A percentile compares a stretch with the other conserved stretches of the same genome.
phyloP scores from a whole-genome alignment of 2,329 filamentous ascomycete species.

The Beauveria brongniartii region DNA sequence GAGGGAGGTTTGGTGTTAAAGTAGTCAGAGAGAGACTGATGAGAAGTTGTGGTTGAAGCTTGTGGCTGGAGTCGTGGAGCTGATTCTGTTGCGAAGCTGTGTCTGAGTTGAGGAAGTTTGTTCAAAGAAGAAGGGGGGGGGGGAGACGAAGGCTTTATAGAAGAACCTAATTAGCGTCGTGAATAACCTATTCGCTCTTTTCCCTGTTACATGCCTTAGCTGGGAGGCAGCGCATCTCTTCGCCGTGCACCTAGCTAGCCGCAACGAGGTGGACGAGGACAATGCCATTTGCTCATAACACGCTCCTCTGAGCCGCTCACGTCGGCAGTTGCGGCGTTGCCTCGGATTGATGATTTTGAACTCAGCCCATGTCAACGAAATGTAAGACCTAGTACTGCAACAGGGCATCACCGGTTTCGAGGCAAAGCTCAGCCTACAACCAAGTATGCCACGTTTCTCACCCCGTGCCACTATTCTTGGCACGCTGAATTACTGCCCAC shows the following conservation, averaged over 20 bases:
- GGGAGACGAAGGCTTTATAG: not conserved
- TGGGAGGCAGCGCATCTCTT: not conserved
- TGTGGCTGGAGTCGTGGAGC: not conserved
- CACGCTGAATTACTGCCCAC: not conserved
- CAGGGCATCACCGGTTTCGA: not conserved
- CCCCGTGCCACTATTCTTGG: not conserved
- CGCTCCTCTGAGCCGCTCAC: not conserved
- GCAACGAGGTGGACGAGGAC: not conserved
- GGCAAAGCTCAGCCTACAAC: not conserved
- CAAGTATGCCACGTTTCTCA: not conserved
- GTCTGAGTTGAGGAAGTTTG: not conserved
- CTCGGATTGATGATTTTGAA: not conserved
- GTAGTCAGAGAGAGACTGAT: not conserved
- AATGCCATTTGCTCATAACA: not conserved
- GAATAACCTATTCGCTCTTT: not conserved
- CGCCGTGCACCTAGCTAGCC: not conserved
- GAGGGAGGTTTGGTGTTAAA: not conserved
- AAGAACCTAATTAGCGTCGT: not conserved
- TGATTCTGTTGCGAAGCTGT: not conserved
- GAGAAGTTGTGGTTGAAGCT: not conserved
- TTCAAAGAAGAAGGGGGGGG: not conserved
- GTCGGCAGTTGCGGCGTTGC: not conserved
- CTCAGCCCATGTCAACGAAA: not conserved
- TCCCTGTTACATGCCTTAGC: not conserved
- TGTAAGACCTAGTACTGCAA: not conserved